Percentiles rank a stretch among this genome's conserved stretches.
Conservation (phyloP, 2,329 filamentous ascomycete genomes). For the Trichoderma sp. region DNA sequence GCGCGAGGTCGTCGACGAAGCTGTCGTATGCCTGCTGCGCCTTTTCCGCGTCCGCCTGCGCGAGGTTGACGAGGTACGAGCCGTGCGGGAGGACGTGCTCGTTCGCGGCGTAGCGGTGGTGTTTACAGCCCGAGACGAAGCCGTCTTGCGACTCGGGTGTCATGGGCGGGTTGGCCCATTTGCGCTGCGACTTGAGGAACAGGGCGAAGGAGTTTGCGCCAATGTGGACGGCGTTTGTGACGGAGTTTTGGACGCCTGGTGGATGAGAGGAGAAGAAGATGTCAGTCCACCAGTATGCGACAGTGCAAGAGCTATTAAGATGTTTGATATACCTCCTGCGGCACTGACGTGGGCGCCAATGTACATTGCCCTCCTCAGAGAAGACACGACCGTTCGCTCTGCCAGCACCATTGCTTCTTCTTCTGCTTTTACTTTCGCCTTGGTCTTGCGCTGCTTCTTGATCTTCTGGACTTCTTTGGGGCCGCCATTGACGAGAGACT, state of each 20-base stretch:
- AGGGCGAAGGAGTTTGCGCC: conserved; percentile 92
- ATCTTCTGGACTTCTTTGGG: neutral
- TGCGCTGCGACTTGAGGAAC: conserved; percentile 94
- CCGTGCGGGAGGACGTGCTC: conserved; percentile 86
- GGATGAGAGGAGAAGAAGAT: neutral
- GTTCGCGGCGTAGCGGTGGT: conserved; percentile 70
- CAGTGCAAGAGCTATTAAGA: too few relatives aligned
- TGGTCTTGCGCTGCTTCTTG: conserved; percentile 35
- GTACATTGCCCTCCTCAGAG: conserved; percentile 71
- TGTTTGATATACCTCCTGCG: conserved; percentile 69
- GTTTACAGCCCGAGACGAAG: conserved; percentile 69
- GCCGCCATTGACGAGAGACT: neutral
- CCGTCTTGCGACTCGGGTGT: conserved; percentile 65
- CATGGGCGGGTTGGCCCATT: conserved; percentile 85
- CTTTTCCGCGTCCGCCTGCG: conserved; percentile 77
- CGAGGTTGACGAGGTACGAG: conserved; percentile 94
- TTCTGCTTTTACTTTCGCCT: conserved; percentile 40
- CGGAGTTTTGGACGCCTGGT: conserved; percentile 82
- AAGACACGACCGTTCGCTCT: conserved; percentile 63
- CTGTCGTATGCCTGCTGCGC: conserved; percentile 81
- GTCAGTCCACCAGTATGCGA: neutral
- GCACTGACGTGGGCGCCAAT: conserved; percentile 91
- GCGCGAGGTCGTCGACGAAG: conserved; percentile 84
- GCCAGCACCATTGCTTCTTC: conserved; percentile 61
- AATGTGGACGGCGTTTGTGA: conserved; percentile 76